Percentiles rank a stretch among this genome's conserved stretches.
Evolutionary conservation across 2,329 filamentous ascomycete species (phyloP).

Genomic region (Monosporascus sp.): DNA sequence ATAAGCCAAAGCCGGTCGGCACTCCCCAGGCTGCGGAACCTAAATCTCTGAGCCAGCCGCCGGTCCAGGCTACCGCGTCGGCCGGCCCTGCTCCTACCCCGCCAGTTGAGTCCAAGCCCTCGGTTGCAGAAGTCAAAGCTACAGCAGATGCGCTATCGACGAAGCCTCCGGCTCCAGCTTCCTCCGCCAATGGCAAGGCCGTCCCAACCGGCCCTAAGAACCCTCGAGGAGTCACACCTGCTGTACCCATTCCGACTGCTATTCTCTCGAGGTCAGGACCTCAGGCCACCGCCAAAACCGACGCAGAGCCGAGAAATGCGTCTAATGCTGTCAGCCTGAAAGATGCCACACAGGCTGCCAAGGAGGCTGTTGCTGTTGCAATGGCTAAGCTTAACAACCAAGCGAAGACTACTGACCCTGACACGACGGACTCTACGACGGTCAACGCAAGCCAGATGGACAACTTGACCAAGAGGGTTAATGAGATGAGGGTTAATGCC

Average conservation of each 20-base stretch:
- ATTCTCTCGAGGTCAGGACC: conserved; percentile 23
- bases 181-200: conserved; percentile 28
- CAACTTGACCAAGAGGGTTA: conserved; percentile 68
- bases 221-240: conserved; percentile 53
- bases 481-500: conserved; percentile 68
- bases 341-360: conserved; percentile 68
- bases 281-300: conserved; percentile 29
- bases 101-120: conserved; percentile 64
- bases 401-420: conserved; percentile 4
- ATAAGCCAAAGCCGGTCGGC: conserved; percentile 40
- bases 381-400: conserved; percentile 63
- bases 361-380: conserved; percentile 71
- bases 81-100: conserved; percentile 53
- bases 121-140: conserved; percentile 46
- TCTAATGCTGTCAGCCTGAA: conserved; percentile 41
- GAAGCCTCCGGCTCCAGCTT: conserved; percentile 28
- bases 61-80: conserved; percentile 35
- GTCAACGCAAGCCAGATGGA: conserved; percentile 51
- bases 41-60: conserved; percentile 44
- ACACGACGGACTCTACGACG: conserved; percentile 21
- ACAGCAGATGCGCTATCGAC: conserved; percentile 46
- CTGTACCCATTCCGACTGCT: conserved; percentile 55
- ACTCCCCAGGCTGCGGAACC: conserved; percentile 45
- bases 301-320: conserved; percentile 31
- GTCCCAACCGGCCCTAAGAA: conserved; percentile 43